Evolutionary conservation across 2,329 filamentous ascomycete species (phyloP), one percentile per base, ranked within the genome.

Genomic region (Cadophora gregata): DNA sequence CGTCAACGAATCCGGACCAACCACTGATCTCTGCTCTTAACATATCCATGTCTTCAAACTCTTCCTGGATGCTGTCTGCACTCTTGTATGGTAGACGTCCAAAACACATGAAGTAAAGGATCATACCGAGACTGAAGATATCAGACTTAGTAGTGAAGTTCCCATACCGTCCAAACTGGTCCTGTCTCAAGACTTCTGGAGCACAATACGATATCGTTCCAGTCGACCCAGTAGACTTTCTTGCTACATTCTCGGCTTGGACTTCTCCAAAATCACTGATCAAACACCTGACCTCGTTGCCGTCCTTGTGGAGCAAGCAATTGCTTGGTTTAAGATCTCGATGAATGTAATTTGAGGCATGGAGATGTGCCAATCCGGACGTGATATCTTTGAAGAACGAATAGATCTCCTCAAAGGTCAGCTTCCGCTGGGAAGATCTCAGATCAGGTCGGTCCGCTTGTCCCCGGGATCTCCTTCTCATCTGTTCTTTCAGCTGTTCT

Each of bases 181-280:
- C 90, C 71, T 86, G 86, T 60, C 86, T 88, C 33, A 99, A 82
- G 0, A 99, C 96, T 78, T 99, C 96, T 0, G 96, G 96, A 0
- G 96, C 96, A 78, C 96, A 99, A 78, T 97, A 99, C 0, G 95
- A 98, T 55, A 99, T 96, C 0, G 96, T 99, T 1, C 96, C 96
- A 0, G 96, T 99, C 0, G 93, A 91, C 1, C 96, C 96, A 0
- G 94, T 97, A 0, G 93, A 97, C 66, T 91, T 92, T n/a, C 96
- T 88, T 19, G 88, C 87, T 0, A 87, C 86, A 74, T 95, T 91
- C 71, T 94, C 92, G 1, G 89, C 86, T 77, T 99, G 96, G 0
- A 98, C 95, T 78, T 99, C 96, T 48, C 96, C 96, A 80, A 99
- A 99, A 77, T 99, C 96, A 77, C 95, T 98, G 65, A 99, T 97